Evolutionary conservation across 352 stramenopile genomes (phyloP).

Genomic region (Globisporangium sylvaticum): DNA sequence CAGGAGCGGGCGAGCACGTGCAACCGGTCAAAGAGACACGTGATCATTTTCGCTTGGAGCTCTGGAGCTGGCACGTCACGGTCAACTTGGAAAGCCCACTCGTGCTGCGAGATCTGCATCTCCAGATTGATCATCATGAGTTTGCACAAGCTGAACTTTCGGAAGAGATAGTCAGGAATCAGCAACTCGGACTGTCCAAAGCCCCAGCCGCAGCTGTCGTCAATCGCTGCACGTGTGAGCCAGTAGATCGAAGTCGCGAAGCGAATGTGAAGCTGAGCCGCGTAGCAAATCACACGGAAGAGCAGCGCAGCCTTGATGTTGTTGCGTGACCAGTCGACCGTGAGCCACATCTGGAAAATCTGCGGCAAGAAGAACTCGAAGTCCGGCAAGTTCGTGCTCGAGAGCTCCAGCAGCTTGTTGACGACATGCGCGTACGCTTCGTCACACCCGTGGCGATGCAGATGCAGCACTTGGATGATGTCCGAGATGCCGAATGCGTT

Average conservation of each 20-base stretch:
- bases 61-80: slow-evolving; percentile 60
- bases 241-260: slow-evolving; percentile 81
- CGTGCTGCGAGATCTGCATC: slow-evolving; percentile 62
- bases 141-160: slow-evolving; percentile 81
- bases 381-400: slow-evolving; percentile 55
- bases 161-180: slow-evolving; percentile 70
- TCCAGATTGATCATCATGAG: slow-evolving; percentile 79
- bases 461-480: slow-evolving; percentile 77
- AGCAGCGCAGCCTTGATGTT: slow-evolving; percentile 73
- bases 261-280: slow-evolving; percentile 69
- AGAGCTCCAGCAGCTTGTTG: slow-evolving; percentile 68
- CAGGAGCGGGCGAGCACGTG: slow-evolving; percentile 36
- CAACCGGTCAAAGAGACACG: slow-evolving; percentile 60
- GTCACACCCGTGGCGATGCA: slow-evolving; percentile 72
- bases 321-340: slow-evolving; percentile 70
- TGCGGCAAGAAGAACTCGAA: slow-evolving; percentile 86
- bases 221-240: slow-evolving; percentile 68
- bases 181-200: slow-evolving; percentile 76
- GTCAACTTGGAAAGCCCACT: slow-evolving; percentile 62
- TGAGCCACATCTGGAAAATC: slow-evolving; percentile 83
- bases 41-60: slow-evolving; percentile 56
- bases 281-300: slow-evolving; percentile 68
- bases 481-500: slow-evolving; percentile 65
- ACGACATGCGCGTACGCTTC: slow-evolving; percentile 68
- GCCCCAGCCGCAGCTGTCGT: slow-evolving; percentile 77